A percentile compares a stretch with the other conserved stretches of the same genome.
These are phyloP conservation scores for Albizia julibrissin DNA, from an alignment of 306 rosid genomes.

Conservation along the genomic window DNA sequence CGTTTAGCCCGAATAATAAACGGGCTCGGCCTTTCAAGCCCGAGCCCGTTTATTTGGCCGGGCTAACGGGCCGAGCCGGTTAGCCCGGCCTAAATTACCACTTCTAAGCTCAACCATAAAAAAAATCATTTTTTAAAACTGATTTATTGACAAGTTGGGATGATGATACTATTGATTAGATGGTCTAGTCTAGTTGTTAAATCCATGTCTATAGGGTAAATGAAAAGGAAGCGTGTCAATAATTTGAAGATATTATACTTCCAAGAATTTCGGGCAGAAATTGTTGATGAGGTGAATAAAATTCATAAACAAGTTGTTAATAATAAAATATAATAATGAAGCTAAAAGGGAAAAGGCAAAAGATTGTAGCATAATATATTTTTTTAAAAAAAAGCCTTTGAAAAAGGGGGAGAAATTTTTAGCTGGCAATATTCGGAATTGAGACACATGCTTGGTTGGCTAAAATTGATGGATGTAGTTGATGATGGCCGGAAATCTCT, in stretches of 20 bases:
- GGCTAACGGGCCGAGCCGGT: too few species aligned
- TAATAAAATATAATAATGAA: background rate
- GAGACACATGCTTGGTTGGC: constrained; percentile 7
- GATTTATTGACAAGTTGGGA: too few species aligned
- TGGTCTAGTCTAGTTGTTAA: background rate
- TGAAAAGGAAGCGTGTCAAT: background rate
- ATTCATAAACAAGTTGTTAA: background rate
- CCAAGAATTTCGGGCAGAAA: background rate
- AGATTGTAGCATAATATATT: background rate
- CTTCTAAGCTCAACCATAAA: too few species aligned
- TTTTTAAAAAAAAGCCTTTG: background rate
- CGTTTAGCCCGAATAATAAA: too few species aligned
- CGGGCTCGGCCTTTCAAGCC: too few species aligned
- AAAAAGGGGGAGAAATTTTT: constrained; percentile 16
- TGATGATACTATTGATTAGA: too few species aligned
- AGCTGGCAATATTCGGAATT: constrained; percentile 14
- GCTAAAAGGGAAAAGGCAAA: background rate
- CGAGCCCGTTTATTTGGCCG: too few species aligned
- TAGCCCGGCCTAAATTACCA: too few species aligned
- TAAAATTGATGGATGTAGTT: constrained; percentile 9
- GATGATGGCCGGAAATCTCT: background rate
- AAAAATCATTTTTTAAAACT: too few species aligned
- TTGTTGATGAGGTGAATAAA: background rate
- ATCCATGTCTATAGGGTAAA: background rate
- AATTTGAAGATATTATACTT: background rate